A percentile compares a stretch with the other conserved stretches of the same genome.
Conservation (phyloP, 2,329 filamentous ascomycete species). For the Botrytis galanthina region DNA sequence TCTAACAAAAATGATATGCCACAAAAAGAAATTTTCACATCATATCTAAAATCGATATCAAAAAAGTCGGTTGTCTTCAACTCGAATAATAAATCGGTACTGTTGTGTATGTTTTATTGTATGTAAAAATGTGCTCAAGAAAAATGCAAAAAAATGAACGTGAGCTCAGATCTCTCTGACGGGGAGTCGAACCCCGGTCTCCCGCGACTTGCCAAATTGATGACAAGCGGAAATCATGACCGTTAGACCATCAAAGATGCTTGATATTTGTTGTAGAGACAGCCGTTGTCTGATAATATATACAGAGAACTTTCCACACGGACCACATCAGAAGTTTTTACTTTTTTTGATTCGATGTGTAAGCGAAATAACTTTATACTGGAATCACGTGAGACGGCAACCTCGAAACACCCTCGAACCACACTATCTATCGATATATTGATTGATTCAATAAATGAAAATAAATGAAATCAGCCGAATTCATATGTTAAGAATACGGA, state of each 20-base stretch:
- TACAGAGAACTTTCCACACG: not conserved
- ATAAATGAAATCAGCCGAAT: too few relatives aligned
- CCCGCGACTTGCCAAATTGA: slow-evolving; percentile 22
- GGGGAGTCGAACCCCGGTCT: slow-evolving; percentile 35
- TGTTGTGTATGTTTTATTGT: too few relatives aligned
- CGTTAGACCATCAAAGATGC: slow-evolving; percentile 38
- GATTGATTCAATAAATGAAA: not conserved
- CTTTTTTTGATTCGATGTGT: not conserved
- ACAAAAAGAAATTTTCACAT: too few relatives aligned
- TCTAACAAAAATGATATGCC: too few relatives aligned
- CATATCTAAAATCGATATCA: too few relatives aligned
- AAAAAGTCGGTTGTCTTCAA: too few relatives aligned
- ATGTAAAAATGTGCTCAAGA: too few relatives aligned
- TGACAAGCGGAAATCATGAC: slow-evolving; percentile 41
- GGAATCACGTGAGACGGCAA: not conserved
- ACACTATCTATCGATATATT: not conserved
- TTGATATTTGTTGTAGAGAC: not conserved
- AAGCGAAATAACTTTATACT: not conserved
- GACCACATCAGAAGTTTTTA: not conserved
- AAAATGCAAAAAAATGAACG: not conserved
- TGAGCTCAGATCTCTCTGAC: slow-evolving; percentile 20
- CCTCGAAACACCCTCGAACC: not conserved
- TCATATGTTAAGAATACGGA: not conserved
- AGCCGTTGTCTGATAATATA: fast-evolving
- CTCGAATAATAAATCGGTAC: too few relatives aligned